These are phyloP conservation scores for Agrocybe praecox DNA, from an alignment of 768 basidiomycete species.

Conservation along the genomic window DNA sequence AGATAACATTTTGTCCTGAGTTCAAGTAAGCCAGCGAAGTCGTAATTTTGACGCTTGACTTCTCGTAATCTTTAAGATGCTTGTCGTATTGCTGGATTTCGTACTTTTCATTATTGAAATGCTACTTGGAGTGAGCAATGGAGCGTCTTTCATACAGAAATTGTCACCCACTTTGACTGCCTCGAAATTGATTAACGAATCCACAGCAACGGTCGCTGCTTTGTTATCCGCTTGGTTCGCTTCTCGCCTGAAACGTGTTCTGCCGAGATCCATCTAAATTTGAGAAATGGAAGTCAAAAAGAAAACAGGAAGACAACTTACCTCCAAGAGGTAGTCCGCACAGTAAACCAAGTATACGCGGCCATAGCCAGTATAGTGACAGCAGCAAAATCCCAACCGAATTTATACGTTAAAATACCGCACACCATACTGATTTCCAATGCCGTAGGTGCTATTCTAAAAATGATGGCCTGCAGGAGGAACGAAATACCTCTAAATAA, in stretches of 20 bases:
- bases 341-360: constrained; percentile 96
- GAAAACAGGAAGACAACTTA: constrained; percentile 28
- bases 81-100: constrained; percentile 93
- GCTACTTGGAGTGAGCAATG: constrained; percentile 44
- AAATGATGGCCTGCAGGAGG: constrained; percentile 88
- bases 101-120: constrained; percentile 96
- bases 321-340: constrained; percentile 96
- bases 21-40: constrained; percentile 93
- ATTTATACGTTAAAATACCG: constrained; percentile 96
- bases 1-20: constrained; percentile 96
- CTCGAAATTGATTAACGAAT: constrained; percentile 97
- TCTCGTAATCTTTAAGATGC: constrained; percentile 84
- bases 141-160: no score
- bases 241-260: constrained; percentile 90
- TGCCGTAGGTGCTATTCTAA: constrained; percentile 94
- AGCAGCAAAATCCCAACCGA: constrained; percentile 96
- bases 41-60: constrained; percentile 91
- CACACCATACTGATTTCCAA: constrained; percentile 96
- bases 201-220: constrained; percentile 91
- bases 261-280: constrained; percentile 36
- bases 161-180: constrained; percentile 82
- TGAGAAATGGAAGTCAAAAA: background rate
- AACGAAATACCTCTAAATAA: constrained; percentile 88
- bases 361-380: constrained; percentile 85
- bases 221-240: constrained; percentile 98